Conservation (phyloP, 768 basidiomycete genomes). For the Pleurotus platypus region DNA sequence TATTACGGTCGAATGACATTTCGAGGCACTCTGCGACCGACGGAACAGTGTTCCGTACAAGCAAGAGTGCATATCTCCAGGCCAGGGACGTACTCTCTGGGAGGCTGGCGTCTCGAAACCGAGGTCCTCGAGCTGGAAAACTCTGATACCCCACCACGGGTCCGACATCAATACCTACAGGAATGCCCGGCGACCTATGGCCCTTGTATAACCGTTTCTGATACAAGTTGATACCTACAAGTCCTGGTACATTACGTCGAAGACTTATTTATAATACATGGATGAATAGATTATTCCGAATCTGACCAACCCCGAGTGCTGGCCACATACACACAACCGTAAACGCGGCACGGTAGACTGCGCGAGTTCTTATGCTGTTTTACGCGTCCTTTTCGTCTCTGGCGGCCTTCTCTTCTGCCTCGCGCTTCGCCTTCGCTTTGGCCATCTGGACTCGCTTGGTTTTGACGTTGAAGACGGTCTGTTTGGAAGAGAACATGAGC, state of each 20-base stretch:
- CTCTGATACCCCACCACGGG: slow-evolving; percentile 10
- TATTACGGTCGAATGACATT: slow-evolving; percentile 70
- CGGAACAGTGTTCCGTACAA: slow-evolving; percentile 36
- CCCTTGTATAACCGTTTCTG: slow-evolving; percentile 28
- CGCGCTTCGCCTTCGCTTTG: slow-evolving; percentile 41
- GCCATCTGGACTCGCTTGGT: slow-evolving; percentile 61
- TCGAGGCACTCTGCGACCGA: slow-evolving; percentile 54
- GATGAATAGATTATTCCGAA: slow-evolving; percentile 15
- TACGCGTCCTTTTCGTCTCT: slow-evolving; percentile 24
- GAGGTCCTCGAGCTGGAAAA: slow-evolving; percentile 43
- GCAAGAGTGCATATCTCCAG: slow-evolving; percentile 57
- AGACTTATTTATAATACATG: slow-evolving; percentile 8
- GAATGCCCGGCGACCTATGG: slow-evolving; percentile 23
- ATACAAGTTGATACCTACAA: slow-evolving; percentile 8
- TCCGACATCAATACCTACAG: slow-evolving; percentile 33
- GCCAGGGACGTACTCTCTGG: slow-evolving; percentile 63
- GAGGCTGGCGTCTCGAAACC: slow-evolving; percentile 68
- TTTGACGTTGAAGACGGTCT: slow-evolving; percentile 76
- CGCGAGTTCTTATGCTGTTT: background rate
- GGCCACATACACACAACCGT: no score
- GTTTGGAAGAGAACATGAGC: no score
- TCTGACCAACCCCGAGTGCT: no score
- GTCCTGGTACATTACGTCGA: background rate
- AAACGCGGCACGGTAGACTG: no score
- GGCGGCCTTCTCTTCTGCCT: slow-evolving; percentile 34